Base-by-base conservation (phyloP, 2,329 filamentous ascomycete genomes). In the Lachnellula occidentalis region DNA sequence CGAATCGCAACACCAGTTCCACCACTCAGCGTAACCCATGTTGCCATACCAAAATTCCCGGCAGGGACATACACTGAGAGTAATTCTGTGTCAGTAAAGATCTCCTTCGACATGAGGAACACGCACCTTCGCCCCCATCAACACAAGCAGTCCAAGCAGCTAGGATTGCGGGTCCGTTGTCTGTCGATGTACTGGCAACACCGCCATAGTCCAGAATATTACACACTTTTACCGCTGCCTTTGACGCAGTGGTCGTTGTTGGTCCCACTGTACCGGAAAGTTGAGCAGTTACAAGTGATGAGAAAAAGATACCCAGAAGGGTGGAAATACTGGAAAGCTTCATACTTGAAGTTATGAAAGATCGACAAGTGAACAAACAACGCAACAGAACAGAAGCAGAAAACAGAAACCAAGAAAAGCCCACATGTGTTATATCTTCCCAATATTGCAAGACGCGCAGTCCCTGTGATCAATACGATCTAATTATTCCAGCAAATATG, bases 1-100 rank as follows among this genome's bases (percentile, higher is more conserved):
- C 78, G 76, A 31, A 81, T 67, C 0, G 76, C 77, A 68, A 74
- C 76, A 14, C 69, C 73, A 19, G 69, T 72, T 14, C 78, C 78
- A 14, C 73, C 73, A 24, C 66, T 73, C 46, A 81, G 67, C 0
- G 66, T 74, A 3, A 78, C 77, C 76, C 76, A 81, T 0, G 73
- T 78, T 5, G 66, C 64, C 54, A 81, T 67, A 2, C 73, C 77
- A 65, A 76, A 81, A 57, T 76, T 70, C 6, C 78, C 61, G 5
- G 58, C 24, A n/a, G 61, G 61, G 42, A 63, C 61, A 39, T 63
- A 64, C 14, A 64, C 59, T 58, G 47, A 17, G 52, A 31, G 12
- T 34, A 19, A 19, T 37, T 24, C 14, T n/a, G 31, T 2, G 17
- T 49, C 31, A 31, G 21, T 12, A 17, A 15, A 2, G 15, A 21